Percentiles rank a stretch among this genome's conserved stretches.
Conservation (phyloP, 371 early-diverging fungal genomes). For the Nosema muscidifuracis region DNA sequence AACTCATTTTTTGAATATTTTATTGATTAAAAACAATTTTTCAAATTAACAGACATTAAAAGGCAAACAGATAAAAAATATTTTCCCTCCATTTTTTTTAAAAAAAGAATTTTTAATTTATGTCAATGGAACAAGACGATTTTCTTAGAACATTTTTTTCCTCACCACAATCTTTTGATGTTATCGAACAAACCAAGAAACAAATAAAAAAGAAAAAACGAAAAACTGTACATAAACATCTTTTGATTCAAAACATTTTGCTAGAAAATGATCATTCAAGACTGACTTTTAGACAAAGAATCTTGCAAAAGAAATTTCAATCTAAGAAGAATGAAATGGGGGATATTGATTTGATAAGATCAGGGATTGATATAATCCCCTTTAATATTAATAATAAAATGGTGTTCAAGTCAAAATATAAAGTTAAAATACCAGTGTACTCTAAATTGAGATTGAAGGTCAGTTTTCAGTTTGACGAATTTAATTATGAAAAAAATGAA, state of each 20-base stretch:
- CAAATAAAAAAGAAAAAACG: neutral
- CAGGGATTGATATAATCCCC: neutral
- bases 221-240: neutral
- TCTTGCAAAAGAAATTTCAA: neutral
- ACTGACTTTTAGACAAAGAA: slow-evolving; percentile 5
- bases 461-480: neutral
- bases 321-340: neutral
- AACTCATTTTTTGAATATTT: too few species aligned
- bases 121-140: neutral
- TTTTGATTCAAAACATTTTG: neutral
- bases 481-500: neutral
- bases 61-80: neutral
- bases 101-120: neutral
- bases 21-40: too few species aligned
- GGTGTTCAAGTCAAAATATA: neutral
- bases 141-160: neutral
- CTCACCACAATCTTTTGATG: slow-evolving; percentile 4
- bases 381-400: neutral
- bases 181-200: neutral
- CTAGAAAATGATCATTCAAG: neutral
- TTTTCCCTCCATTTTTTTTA: slow-evolving; percentile 10
- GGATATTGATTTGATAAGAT: neutral
- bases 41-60: neutral
- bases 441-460: neutral
- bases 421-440: neutral